Base-by-base conservation (phyloP, 192 early-diverging fungal genomes). In the Martensiomyces pterosporus region DNA sequence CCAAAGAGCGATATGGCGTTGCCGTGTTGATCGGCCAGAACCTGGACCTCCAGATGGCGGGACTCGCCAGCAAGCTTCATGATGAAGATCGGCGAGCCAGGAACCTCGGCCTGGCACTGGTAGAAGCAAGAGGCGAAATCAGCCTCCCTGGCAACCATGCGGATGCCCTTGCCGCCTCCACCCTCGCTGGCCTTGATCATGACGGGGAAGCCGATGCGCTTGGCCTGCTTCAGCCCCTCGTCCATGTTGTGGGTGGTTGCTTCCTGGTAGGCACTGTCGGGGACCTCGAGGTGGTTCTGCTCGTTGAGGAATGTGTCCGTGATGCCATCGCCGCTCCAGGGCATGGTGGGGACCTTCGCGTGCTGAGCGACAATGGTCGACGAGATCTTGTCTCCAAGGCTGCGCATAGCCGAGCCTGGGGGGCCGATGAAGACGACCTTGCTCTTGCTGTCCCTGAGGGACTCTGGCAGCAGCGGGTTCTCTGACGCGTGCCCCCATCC, bases 141-240 rank as follows among this genome's bases (percentile, higher is more conserved):
- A 2, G 73, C 73, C 25, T 80, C 74, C 52, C 80, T 75, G 21
- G 90, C 79, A 12, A 97, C 94, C 71, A 92, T 91, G 53, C 95
- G 89, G 65, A 98, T 98, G 57, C 95, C 95, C 77, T 98, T 98
- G 45, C 95, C 95, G 59, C 95, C 95, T 55, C 95, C 95, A 59
- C 95, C 95, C 76, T 98, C 95, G 7, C 91, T 94, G 26, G 95
- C 95, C 78, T 98, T 98, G 67, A 97, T 89, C 95, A 98, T 98
- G 65, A 98, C 82, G 9, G 95, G 95, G 71, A 87, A 98, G 4
- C 95, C 95, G 37, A 98, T 95, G 44, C 84, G 78, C 41, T 82
- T 80, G 8, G 95, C 93, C 52, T 89, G 85, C 39, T 63, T 60
- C 41, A 97, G 64, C 36, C 92, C 96, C 50, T 94, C 86, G 15